These are phyloP conservation scores for Cercophora samala DNA, from an alignment of 495 filamentous ascomycete genomes.

Conservation along the genomic window DNA sequence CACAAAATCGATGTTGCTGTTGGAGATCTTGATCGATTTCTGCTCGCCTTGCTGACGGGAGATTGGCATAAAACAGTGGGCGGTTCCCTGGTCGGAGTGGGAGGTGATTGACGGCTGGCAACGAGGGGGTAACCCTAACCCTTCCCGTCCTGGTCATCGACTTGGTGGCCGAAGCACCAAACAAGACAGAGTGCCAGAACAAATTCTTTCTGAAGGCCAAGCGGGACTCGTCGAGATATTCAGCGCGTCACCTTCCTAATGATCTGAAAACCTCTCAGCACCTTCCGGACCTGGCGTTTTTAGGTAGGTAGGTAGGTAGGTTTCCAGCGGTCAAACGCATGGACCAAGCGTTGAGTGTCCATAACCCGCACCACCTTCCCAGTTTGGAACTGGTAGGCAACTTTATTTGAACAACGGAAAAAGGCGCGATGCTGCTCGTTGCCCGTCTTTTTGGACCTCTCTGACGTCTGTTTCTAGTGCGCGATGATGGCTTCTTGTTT, in stretches of 20 bases:
- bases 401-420: conserved; percentile 8
- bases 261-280: background rate
- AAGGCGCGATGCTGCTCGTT: background rate
- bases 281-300: background rate
- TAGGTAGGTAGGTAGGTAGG: background rate
- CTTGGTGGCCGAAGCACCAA: too few species aligned
- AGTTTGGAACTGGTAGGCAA: background rate
- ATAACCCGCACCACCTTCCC: conserved; percentile 10
- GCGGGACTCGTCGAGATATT: background rate
- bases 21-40: background rate
- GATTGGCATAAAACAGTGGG: background rate
- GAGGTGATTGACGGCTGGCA: background rate
- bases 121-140: background rate
- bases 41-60: background rate
- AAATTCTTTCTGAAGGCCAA: too few species aligned
- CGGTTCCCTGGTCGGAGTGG: background rate
- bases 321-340: background rate
- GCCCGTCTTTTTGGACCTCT: background rate
- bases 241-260: background rate
- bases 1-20: background rate
- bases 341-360: conserved; percentile 1
- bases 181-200: too few species aligned
- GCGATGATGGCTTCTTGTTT: too few species aligned
- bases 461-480: too few species aligned
- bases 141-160: too few species aligned